Base-by-base conservation (phyloP, 2,329 filamentous ascomycete species). In the Pyrenophora tritici-repentis region DNA sequence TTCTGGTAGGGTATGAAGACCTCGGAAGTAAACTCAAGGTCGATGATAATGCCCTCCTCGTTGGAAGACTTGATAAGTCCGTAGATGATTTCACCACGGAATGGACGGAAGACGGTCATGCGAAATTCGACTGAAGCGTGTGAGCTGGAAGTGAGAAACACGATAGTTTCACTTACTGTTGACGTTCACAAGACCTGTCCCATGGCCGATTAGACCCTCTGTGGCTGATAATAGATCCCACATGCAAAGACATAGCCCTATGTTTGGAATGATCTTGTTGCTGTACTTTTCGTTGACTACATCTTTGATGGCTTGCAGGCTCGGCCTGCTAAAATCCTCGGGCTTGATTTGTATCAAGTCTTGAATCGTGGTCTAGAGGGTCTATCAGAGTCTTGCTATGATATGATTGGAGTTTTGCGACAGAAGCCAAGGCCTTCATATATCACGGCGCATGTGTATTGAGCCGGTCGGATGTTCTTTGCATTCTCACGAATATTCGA, bases 281-380 rank as follows among this genome's bases (percentile, higher is more conserved):
- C 93, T 86, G 75, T 97, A 99, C 76, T 99, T 99, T 58, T 86
- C 83, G 73, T 99, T 97, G 77, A 99, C 94, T 66, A 94, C 94
- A 77, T 99, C 92, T 75, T 97, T 91, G 58, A 99, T 90, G 1
- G 91, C 91, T 57, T 91, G 83, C 26, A 85, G 83, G 68, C 90
- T 95, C 54, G 85, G 81, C 74, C 94, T 94, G 55, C 86, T 83
- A 70, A 97, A 96, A 71, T 97, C 90, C 66, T 90, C 84, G 1
- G 94, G 94, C 26, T 85, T 83, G 76, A 99, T 95, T 76, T 96
- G 90, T 62, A 99, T 91, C 63, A 99, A 82, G 79, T 99, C 94
- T 63, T 91, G 88, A 65, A 99, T 86, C 62, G 94, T 96, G 36
- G 91, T 94, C 94, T 96, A 42, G 6, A 33, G 26, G 14, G 2